Percentiles rank a stretch among this genome's conserved stretches.
These are phyloP conservation scores for Phoma sp. DNA, from an alignment of 2,329 filamentous ascomycete genomes.

Conservation along the genomic window DNA sequence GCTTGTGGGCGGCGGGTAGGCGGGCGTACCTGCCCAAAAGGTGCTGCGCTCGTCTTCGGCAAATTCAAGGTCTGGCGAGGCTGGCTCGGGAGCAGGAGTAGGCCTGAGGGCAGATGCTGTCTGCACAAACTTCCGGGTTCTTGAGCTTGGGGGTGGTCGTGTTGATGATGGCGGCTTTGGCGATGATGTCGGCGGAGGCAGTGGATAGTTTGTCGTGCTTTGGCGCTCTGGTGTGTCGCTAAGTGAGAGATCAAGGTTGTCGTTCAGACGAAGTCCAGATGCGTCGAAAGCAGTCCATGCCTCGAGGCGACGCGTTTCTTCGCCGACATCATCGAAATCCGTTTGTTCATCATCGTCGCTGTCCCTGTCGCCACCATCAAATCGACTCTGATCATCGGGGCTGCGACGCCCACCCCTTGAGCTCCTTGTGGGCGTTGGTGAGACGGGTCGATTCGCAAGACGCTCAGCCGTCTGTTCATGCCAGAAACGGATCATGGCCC, in stretches of 20 bases:
- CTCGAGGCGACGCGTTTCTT: slow-evolving; percentile 43
- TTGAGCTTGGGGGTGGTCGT: not conserved
- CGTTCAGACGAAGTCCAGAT: slow-evolving; percentile 33
- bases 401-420: slow-evolving; percentile 20
- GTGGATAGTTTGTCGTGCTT: slow-evolving; percentile 6
- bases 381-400: slow-evolving; percentile 8
- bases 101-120: not conserved
- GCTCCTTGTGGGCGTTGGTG: slow-evolving; percentile 25
- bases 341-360: slow-evolving; percentile 6
- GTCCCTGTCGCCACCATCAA: not conserved
- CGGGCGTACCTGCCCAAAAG: slow-evolving; percentile 39
- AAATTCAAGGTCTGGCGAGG: slow-evolving; percentile 12
- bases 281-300: slow-evolving; percentile 49
- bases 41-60: slow-evolving; percentile 17
- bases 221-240: slow-evolving; percentile 35
- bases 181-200: slow-evolving; percentile 6
- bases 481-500: slow-evolving; percentile 64
- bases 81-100: slow-evolving; percentile 11
- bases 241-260: slow-evolving; percentile 37
- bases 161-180: slow-evolving; percentile 13
- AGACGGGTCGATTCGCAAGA: slow-evolving; percentile 27
- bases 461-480: slow-evolving; percentile 50
- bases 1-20: slow-evolving; percentile 19
- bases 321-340: slow-evolving; percentile 20
- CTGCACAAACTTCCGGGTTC: not conserved